Evolutionary conservation across 768 basidiomycete genomes (phyloP).

Genomic region (Termitomyces sp.): DNA sequence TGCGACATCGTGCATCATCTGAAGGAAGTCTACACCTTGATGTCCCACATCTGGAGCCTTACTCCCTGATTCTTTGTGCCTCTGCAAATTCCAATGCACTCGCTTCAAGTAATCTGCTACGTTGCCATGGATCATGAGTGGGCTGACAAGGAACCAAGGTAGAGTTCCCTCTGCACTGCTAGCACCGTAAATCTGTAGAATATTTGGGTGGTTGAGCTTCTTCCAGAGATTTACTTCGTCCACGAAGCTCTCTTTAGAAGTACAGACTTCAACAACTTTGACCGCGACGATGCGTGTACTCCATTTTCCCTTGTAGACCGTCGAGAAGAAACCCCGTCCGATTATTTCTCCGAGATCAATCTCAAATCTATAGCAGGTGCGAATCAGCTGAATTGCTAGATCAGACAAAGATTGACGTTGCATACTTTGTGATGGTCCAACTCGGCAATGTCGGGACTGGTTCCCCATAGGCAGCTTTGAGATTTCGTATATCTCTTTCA

Average conservation of each 20-base stretch:
- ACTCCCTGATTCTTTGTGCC: not conserved
- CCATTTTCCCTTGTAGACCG: conserved; percentile 74
- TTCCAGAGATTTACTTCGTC: conserved; percentile 75
- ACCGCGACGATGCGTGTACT: conserved; percentile 55
- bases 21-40: conserved; percentile 34
- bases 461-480: conserved; percentile 1
- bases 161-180: conserved; percentile 61
- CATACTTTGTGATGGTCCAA: conserved; percentile 71
- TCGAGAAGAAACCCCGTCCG: conserved; percentile 69
- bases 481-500: conserved; percentile 3
- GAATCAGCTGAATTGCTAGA: not conserved
- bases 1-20: conserved; percentile 66
- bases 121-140: conserved; percentile 64
- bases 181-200: conserved; percentile 72
- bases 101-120: conserved; percentile 50
- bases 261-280: conserved; percentile 60
- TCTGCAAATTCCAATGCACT: conserved; percentile 13
- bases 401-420: not conserved
- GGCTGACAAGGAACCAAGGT: conserved; percentile 77
- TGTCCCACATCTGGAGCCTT: conserved; percentile 1
- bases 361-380: conserved; percentile 46
- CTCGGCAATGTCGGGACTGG: conserved; percentile 39
- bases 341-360: conserved; percentile 65
- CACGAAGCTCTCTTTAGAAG: conserved; percentile 52
- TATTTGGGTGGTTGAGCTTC: conserved; percentile 60